Base-by-base conservation (phyloP, 2,329 filamentous ascomycete genomes). In the Aspergillus hortae region DNA sequence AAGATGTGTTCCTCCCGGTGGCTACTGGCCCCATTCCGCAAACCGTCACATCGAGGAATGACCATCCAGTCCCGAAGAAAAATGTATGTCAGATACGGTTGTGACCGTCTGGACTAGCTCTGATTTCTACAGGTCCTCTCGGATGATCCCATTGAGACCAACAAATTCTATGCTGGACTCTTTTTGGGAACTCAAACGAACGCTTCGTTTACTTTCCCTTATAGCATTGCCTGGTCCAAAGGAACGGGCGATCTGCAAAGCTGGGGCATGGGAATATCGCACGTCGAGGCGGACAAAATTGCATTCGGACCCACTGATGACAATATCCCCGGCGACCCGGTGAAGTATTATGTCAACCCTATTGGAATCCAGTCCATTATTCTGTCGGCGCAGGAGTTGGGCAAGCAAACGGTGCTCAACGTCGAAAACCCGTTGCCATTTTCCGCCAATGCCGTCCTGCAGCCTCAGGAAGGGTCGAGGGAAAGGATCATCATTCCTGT, bases 361-460 rank as follows among this genome's bases (percentile, higher is more conserved):
- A 76, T 94, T 41, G 88, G 88, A 0, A 87, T 95, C 23, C 88
- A 95, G 63, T 90, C 89, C 1, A 67, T 97, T 27, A 81, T 90
- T 25, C 73, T 97, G 9, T 94, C 90, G 0, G 92, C 92, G 1
- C 74, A 76, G 14, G 90, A 95, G 64, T 79, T 97, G 7, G 82
- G 79, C 3, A 63, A 72, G 2, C 77, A 74, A 11, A 90, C 89
- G 0, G 69, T 74, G 6, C 66, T 86, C 21, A 80, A 74, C 0
- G 77, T 77, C 0, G 78, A 83, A 49, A 74, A 77, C 0, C 71
- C 80, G 21, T 69, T 76, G 48, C 78, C 78, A 2, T 83, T 85
- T 61, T 84, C 82, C 0, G 80, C 79, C 12, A 84, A 90, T 56
- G 83, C 90, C 43, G 86, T 88, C 42, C 76, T 97, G 30, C 80